Evolutionary conservation across 768 basidiomycete species (phyloP).

Genomic region (Phylloporus sp.): DNA sequence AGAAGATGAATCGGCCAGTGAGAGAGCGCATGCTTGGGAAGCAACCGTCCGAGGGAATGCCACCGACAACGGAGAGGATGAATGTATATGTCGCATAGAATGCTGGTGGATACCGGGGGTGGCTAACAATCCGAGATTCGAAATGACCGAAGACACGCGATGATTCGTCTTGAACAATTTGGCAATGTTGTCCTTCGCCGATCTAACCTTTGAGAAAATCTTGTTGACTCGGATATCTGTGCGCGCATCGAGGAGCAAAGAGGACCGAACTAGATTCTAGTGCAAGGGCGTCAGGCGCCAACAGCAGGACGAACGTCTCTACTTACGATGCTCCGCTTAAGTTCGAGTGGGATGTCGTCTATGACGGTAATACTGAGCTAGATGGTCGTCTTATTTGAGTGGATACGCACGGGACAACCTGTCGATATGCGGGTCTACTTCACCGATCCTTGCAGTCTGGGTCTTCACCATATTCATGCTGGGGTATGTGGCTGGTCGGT

Average conservation of each 20-base stretch:
- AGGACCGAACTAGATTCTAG: background rate
- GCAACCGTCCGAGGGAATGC: background rate
- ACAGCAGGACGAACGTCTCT: background rate
- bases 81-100: background rate
- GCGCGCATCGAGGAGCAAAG: background rate
- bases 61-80: background rate
- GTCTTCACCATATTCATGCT: background rate
- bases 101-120: background rate
- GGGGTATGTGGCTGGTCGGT: too few relatives aligned
- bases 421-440: background rate
- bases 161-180: conserved; percentile 1
- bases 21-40: background rate
- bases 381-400: background rate
- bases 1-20: background rate
- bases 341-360: background rate
- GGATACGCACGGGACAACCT: background rate
- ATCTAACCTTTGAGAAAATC: conserved; percentile 6
- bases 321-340: background rate
- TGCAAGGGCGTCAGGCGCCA: background rate
- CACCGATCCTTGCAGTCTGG: background rate
- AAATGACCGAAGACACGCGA: background rate
- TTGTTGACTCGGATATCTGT: background rate
- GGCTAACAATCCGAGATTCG: background rate
- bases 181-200: conserved; percentile 3
- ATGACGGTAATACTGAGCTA: background rate